Conservation (phyloP, 2,329 filamentous ascomycete species). For the Triangularia verruculosa region DNA sequence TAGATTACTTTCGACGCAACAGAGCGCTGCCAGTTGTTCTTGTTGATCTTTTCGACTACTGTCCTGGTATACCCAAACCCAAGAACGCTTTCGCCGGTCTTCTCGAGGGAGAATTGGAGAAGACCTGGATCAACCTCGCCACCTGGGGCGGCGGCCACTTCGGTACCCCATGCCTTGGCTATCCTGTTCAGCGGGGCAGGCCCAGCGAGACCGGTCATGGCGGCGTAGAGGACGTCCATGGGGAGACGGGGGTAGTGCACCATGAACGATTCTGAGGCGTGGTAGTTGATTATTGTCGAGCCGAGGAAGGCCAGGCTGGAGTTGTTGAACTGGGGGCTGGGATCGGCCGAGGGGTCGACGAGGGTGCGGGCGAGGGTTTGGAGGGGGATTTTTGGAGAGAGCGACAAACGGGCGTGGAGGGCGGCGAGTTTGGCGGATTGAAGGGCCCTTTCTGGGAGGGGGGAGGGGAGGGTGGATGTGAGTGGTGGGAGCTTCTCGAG, state of each 20-base stretch:
- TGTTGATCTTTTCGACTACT: slow-evolving; percentile 45
- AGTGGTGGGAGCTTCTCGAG: slow-evolving; percentile 34
- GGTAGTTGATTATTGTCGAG: slow-evolving; percentile 79
- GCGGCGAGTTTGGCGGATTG: slow-evolving; percentile 86
- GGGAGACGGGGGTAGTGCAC: slow-evolving; percentile 89
- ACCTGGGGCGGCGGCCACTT: slow-evolving; percentile 80
- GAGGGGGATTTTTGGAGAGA: slow-evolving; percentile 78
- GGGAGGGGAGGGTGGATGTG: slow-evolving; percentile 60
- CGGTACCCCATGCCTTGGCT: slow-evolving; percentile 85
- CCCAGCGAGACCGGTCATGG: slow-evolving; percentile 81
- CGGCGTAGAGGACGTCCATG: slow-evolving; percentile 80
- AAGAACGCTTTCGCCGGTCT: slow-evolving; percentile 43
- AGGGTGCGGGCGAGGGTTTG: slow-evolving; percentile 83
- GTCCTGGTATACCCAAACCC: slow-evolving; percentile 52
- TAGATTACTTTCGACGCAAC: slow-evolving; percentile 75
- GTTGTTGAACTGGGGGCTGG: slow-evolving; percentile 83
- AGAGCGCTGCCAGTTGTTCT: slow-evolving; percentile 61
- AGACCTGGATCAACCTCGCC: slow-evolving; percentile 89
- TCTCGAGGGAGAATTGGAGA: slow-evolving; percentile 68
- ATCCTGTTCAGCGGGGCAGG: slow-evolving; percentile 70
- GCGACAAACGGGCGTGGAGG: slow-evolving; percentile 81
- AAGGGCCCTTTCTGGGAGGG: slow-evolving; percentile 62
- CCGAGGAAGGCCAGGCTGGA: slow-evolving; percentile 77
- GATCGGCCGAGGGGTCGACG: slow-evolving; percentile 80
- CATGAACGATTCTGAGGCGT: slow-evolving; percentile 82